Evolutionary conservation across 805 yeast species (phyloP).

Genomic region (Hanseniaspora lachancei): DNA sequence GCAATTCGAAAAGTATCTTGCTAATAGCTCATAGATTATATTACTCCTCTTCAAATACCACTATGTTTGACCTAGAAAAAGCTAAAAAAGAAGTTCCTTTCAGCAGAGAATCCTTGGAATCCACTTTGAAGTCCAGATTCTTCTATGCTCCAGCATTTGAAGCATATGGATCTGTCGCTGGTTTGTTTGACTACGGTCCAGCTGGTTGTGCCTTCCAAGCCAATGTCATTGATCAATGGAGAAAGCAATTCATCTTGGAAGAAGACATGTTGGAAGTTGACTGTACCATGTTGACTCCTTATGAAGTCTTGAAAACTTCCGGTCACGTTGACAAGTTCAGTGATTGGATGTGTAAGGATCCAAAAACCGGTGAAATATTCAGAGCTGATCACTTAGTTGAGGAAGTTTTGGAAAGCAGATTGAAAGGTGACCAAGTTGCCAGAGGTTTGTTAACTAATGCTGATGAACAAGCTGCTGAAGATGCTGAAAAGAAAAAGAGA

Average conservation of each 20-base stretch:
- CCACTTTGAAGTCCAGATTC: conserved; percentile 85
- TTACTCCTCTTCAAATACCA: conserved; percentile 17
- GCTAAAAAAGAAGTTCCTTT: conserved; percentile 33
- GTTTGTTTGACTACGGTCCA: conserved; percentile 96
- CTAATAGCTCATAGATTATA: not conserved
- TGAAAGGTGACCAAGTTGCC: conserved; percentile 94
- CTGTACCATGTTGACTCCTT: conserved; percentile 94
- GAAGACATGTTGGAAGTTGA: conserved; percentile 99
- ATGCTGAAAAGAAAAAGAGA: conserved; percentile 78
- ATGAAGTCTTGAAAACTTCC: conserved; percentile 93
- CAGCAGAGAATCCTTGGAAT: conserved; percentile 78
- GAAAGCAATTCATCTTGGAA: conserved; percentile 92
- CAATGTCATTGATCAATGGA: conserved; percentile 86
- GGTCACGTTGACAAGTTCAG: conserved; percentile 99
- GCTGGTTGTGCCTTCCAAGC: conserved; percentile 99
- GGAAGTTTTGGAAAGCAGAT: conserved; percentile 89
- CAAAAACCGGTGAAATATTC: conserved; percentile 92
- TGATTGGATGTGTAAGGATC: conserved; percentile 97
- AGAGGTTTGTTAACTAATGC: conserved; percentile 57
- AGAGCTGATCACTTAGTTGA: conserved; percentile 97
- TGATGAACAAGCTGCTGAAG: conserved; percentile 48
- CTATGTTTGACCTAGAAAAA: conserved; percentile 24
- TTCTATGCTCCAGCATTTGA: conserved; percentile 97
- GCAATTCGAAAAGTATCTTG: not conserved
- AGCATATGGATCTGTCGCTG: conserved; percentile 96